Evolutionary conservation across 2,329 filamentous ascomycete species (phyloP).

Genomic region (Teratosphaeria zuluensis): DNA sequence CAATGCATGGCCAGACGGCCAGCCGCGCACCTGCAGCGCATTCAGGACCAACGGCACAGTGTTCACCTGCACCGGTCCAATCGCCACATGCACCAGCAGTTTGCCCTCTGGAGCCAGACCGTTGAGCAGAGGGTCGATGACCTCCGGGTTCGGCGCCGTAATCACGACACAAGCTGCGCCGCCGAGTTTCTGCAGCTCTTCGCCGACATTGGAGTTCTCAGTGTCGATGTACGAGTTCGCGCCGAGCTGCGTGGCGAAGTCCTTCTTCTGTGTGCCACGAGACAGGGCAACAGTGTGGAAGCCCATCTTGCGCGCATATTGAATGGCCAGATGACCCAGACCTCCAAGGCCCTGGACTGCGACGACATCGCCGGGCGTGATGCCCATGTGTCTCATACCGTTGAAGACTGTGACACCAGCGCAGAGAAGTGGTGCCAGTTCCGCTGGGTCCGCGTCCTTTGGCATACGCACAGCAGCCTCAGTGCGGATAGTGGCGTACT

Average conservation of each 20-base stretch:
- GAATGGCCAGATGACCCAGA: constrained; percentile 31
- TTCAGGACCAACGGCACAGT: constrained; percentile 37
- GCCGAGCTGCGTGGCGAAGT: constrained; percentile 45
- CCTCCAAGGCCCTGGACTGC: constrained; percentile 44
- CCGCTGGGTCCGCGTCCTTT: constrained; percentile 35
- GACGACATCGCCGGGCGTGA: constrained; percentile 37
- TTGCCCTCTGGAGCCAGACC: constrained; percentile 49
- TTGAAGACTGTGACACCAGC: constrained; percentile 44
- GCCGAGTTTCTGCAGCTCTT: constrained; percentile 47
- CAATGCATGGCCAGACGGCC: constrained; percentile 44
- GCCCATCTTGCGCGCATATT: constrained; percentile 44
- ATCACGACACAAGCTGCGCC: constrained; percentile 53
- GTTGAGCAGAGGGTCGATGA: constrained; percentile 44
- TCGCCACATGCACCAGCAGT: constrained; percentile 48
- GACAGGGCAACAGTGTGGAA: constrained; percentile 45
- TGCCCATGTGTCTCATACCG: constrained; percentile 39
- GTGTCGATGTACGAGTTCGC: constrained; percentile 49
- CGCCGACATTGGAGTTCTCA: constrained; percentile 39
- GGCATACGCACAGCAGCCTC: constrained; percentile 51
- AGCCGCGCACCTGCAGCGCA: constrained; percentile 40
- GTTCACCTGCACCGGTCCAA: constrained; percentile 36
- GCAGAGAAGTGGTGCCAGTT: constrained; percentile 39
- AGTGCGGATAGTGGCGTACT: constrained; percentile 51
- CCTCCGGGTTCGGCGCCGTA: constrained; percentile 52
- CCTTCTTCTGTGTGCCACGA: constrained; percentile 41